A percentile compares a stretch with the other conserved stretches of the same genome.
These are phyloP conservation scores for Fusarium heterosporum DNA, from an alignment of 2,329 filamentous ascomycete genomes.

Conservation along the genomic window DNA sequence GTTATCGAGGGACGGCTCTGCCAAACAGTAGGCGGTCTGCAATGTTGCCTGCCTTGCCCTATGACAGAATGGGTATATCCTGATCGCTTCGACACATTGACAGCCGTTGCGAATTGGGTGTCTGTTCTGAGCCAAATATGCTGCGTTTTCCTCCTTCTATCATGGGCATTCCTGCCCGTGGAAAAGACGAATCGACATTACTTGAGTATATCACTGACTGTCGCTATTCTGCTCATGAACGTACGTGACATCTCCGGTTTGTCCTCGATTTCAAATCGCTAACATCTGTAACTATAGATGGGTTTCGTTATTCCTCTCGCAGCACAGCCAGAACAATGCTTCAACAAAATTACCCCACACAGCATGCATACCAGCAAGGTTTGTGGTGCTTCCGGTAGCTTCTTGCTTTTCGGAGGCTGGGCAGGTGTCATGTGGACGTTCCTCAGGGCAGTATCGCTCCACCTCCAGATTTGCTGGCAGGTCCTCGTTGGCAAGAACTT, in stretches of 20 bases:
- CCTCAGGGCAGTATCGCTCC: constrained; percentile 87
- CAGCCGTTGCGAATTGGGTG: constrained; percentile 81
- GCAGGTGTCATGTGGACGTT: constrained; percentile 90
- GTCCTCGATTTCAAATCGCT: constrained; percentile 20
- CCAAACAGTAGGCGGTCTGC: constrained; percentile 60
- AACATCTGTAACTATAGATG: constrained; percentile 64
- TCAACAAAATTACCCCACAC: constrained; percentile 90
- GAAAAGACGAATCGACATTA: constrained; percentile 95
- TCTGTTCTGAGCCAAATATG: constrained; percentile 79
- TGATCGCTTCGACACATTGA: constrained; percentile 69
- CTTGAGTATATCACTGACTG: constrained; percentile 85
- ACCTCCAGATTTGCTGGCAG: constrained; percentile 99
- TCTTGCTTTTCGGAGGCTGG: constrained; percentile 88
- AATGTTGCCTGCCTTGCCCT: constrained; percentile 92
- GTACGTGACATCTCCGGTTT: constrained; percentile 62
- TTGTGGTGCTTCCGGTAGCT: constrained; percentile 88
- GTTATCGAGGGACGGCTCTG: constrained; percentile 69
- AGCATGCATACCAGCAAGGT: constrained; percentile 85
- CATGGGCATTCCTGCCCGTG: constrained; percentile 82
- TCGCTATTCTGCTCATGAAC: constrained; percentile 81
- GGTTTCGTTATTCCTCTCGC: constrained; percentile 91
- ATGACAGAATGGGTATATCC: constrained; percentile 80
- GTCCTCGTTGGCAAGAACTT: constrained; percentile 87
- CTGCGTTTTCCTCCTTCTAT: constrained; percentile 80
- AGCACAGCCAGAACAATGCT: constrained; percentile 82